phyloP scores from a whole-genome alignment of 805 yeast genomes.

The Saccharomyces kudriavzevii region DNA sequence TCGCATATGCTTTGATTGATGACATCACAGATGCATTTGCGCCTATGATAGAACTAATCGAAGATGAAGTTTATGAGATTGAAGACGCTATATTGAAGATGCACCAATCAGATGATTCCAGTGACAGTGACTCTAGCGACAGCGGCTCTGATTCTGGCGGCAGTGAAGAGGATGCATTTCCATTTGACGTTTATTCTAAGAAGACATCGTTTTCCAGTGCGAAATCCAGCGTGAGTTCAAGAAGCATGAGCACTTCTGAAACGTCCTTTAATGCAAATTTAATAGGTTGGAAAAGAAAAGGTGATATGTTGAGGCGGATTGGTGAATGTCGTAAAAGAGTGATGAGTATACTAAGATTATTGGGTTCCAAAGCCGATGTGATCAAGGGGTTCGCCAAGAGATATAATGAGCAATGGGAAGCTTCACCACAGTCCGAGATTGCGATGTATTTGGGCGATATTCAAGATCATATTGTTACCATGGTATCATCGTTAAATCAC shows the following conservation, averaged over 20 bases:
- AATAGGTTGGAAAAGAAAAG: constrained; percentile 81
- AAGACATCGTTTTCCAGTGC: not conserved
- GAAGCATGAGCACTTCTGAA: constrained; percentile 28
- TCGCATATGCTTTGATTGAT: constrained; percentile 91
- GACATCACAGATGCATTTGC: constrained; percentile 97
- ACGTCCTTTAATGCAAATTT: constrained; percentile 33
- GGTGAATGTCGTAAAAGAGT: constrained; percentile 94
- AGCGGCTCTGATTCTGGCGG: constrained; percentile 14
- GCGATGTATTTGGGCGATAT: constrained; percentile 94
- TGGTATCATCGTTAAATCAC: constrained; percentile 92
- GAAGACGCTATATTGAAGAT: constrained; percentile 84
- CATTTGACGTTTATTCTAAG: not conserved
- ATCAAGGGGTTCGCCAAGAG: constrained; percentile 90
- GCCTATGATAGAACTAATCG: constrained; percentile 90
- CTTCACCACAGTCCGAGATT: constrained; percentile 74
- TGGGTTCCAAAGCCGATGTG: constrained; percentile 96
- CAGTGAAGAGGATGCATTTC: constrained; percentile 6
- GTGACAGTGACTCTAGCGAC: constrained; percentile 30
- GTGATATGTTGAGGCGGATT: constrained; percentile 88
- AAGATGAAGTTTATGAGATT: constrained; percentile 87
- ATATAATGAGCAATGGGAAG: constrained; percentile 77
- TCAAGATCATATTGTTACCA: constrained; percentile 94
- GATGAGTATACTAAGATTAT: constrained; percentile 75
- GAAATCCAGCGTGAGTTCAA: constrained; percentile 20
- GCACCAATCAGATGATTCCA: constrained; percentile 58